A percentile compares a stretch with the other conserved stretches of the same genome.
phyloP scores from a whole-genome alignment of 1,284 basidiomycete species.

The Cystobasidium sp. region DNA sequence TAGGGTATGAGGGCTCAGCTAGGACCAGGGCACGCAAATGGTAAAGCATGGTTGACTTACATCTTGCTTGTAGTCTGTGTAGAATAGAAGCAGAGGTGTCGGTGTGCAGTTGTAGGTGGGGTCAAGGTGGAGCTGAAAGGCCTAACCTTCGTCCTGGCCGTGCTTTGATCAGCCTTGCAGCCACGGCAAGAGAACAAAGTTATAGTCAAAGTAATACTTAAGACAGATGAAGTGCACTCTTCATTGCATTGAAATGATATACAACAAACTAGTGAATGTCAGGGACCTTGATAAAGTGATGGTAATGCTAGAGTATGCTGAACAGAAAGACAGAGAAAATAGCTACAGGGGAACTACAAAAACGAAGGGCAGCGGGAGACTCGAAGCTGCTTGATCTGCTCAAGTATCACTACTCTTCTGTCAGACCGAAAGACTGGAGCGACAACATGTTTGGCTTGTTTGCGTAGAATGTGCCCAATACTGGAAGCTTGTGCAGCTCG shows the following conservation, averaged over 20 bases:
- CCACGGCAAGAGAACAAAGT: background rate
- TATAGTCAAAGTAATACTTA: no score
- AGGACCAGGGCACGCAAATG: background rate
- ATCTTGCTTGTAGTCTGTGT: slow-evolving; percentile 4
- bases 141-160: background rate
- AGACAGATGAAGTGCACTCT: no score
- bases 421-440: slow-evolving; percentile 13
- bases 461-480: slow-evolving; percentile 35
- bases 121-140: background rate
- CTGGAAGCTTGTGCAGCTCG: slow-evolving; percentile 30
- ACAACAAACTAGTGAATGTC: no score
- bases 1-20: slow-evolving; percentile 1
- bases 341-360: slow-evolving; percentile 7
- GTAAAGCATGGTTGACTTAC: background rate
- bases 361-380: background rate
- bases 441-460: slow-evolving; percentile 35
- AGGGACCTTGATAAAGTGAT: no score
- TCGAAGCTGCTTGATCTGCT: background rate
- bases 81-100: background rate
- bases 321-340: background rate
- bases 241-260: no score
- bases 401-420: background rate
- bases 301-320: background rate
- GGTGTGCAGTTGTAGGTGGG: background rate
- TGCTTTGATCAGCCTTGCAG: slow-evolving; percentile 3